phyloP scores from a whole-genome alignment of 164 flowering plant species.

The Platanus orientalis region DNA sequence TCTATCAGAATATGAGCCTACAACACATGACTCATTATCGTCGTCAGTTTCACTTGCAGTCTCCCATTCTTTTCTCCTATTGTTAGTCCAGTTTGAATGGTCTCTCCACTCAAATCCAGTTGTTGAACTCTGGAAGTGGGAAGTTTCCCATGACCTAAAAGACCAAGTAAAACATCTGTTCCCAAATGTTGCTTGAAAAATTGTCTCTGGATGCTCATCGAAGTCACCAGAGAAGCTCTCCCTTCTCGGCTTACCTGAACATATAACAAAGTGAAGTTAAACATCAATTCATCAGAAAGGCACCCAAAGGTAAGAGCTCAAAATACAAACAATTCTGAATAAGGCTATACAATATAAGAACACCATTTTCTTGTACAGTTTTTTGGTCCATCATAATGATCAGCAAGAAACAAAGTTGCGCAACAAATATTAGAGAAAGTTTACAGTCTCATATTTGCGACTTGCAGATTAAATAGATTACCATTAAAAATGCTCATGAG shows the following conservation, averaged over 20 bases:
- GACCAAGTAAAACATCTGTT: conserved; percentile 55
- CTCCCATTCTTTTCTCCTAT: conserved; percentile 31
- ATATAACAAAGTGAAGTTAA: conserved; percentile 7
- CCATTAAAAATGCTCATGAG: no score
- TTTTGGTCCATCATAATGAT: neutral
- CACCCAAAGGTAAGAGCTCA: neutral
- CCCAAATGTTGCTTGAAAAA: conserved; percentile 54
- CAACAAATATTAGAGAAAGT: no score
- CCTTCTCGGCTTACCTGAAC: conserved; percentile 44
- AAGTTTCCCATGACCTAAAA: conserved; percentile 24
- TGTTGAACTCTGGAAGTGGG: conserved; percentile 30
- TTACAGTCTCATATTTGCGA: no score
- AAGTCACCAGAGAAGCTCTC: conserved; percentile 34
- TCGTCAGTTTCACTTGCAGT: conserved; percentile 38
- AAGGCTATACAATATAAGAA: neutral
- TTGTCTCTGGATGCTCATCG: conserved; percentile 37
- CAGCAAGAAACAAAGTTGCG: no score
- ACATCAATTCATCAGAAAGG: neutral
- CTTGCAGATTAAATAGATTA: no score
- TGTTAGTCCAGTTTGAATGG: conserved; percentile 24
- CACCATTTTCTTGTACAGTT: neutral
- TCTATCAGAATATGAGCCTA: conserved; percentile 67
- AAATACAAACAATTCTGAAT: neutral
- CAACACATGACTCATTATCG: conserved; percentile 31
- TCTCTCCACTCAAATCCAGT: conserved; percentile 65